These are phyloP conservation scores for Erodium chrysanthum DNA, from an alignment of 441 rosid species.

Conservation along the genomic window DNA sequence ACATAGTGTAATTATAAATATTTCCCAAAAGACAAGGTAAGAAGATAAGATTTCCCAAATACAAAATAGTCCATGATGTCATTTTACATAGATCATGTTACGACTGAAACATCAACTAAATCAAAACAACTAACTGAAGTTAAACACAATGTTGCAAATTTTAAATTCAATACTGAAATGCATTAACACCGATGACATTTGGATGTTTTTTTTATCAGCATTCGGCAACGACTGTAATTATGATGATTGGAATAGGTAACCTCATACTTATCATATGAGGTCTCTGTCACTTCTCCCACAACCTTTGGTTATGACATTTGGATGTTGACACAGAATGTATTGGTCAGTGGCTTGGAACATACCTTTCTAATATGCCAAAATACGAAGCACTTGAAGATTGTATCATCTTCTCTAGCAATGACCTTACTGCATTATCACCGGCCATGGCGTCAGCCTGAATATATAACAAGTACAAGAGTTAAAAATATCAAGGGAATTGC, in stretches of 20 bases:
- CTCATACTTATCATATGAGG: neutral
- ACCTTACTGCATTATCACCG: constrained; percentile 88
- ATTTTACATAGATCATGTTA: neutral
- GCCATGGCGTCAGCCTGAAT: constrained; percentile 90
- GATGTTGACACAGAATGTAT: neutral
- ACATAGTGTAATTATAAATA: neutral
- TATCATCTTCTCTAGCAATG: constrained; percentile 88
- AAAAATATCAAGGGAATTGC: neutral
- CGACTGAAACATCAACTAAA: neutral
- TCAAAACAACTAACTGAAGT: neutral
- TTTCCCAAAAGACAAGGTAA: neutral
- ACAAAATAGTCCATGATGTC: neutral
- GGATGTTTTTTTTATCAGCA: no score
- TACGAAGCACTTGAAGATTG: constrained; percentile 90
- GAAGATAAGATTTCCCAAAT: neutral
- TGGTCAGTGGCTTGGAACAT: constrained; percentile 9
- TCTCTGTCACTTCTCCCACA: no score
- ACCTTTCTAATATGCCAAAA: constrained; percentile 91
- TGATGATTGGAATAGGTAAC: neutral
- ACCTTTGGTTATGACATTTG: neutral
- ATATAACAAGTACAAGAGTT: constrained; percentile 22
- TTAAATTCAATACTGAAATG: neutral
- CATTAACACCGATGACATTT: neutral
- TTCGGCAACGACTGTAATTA: neutral
- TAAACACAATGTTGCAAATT: neutral